Evolutionary conservation across 2,329 filamentous ascomycete species (phyloP).

Genomic region (Akanthomyces muscarius): DNA sequence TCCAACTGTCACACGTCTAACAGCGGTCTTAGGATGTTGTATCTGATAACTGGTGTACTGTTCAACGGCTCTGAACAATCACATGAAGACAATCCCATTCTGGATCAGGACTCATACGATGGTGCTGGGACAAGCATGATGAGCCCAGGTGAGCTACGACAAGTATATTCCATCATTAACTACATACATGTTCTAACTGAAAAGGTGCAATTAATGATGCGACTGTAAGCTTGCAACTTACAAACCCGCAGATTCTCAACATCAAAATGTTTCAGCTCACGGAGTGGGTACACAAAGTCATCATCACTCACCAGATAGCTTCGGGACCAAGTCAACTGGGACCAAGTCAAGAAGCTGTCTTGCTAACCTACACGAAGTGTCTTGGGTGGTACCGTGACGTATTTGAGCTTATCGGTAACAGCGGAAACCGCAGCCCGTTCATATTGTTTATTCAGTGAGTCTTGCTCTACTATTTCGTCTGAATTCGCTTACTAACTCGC

Average conservation of each 20-base stretch:
- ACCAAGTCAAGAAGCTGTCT: background rate
- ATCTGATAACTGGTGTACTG: background rate
- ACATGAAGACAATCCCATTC: background rate
- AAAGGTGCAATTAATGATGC: background rate
- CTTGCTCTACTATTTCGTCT: background rate
- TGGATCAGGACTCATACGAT: background rate
- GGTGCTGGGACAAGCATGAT: background rate
- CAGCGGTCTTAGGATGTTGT: background rate
- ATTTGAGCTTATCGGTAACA: constrained; percentile 13
- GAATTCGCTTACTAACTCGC: background rate
- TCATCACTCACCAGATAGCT: background rate
- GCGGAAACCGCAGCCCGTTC: constrained; percentile 17
- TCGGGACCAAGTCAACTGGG: background rate
- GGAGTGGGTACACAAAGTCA: constrained; percentile 20
- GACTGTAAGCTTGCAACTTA: background rate
- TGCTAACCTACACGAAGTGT: constrained; percentile 19
- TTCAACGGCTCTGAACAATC: background rate
- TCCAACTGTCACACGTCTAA: background rate
- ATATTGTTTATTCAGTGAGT: constrained; percentile 21
- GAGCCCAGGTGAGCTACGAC: background rate
- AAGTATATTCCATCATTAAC: background rate
- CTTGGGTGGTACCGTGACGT: constrained; percentile 22
- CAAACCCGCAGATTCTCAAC: constrained; percentile 8
- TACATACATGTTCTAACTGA: background rate
- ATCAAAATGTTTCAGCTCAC: constrained; percentile 21